phyloP scores from a whole-genome alignment of 441 rosid genomes.

The Pelargonium citronellum region DNA sequence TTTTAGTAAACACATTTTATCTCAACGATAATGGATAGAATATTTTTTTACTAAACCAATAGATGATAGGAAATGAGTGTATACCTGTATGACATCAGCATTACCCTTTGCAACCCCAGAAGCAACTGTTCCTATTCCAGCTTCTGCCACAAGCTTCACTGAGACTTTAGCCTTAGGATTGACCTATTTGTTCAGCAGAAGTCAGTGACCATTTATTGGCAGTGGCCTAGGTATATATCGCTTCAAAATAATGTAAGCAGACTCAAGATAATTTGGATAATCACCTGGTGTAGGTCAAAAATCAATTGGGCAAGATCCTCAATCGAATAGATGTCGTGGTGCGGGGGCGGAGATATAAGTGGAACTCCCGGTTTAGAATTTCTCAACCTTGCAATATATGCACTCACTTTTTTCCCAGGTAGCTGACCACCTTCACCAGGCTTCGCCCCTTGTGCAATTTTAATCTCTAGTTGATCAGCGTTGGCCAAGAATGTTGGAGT shows the following conservation, averaged over 20 bases:
- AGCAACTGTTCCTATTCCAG: slow-evolving; percentile 98
- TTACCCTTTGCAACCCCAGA: slow-evolving; percentile 99
- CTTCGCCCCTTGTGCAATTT: slow-evolving; percentile 99
- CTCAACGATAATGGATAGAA: neutral
- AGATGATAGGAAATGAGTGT: slow-evolving; percentile 12
- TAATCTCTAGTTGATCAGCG: slow-evolving; percentile 92
- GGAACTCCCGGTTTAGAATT: slow-evolving; percentile 99
- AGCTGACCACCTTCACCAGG: slow-evolving; percentile 99
- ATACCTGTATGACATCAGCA: slow-evolving; percentile 94
- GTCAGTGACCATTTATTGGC: slow-evolving; percentile 10
- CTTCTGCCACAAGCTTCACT: slow-evolving; percentile 98
- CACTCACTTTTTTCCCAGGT: slow-evolving; percentile 99
- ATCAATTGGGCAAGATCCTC: slow-evolving; percentile 99
- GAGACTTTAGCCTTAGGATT: slow-evolving; percentile 97
- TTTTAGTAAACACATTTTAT: too few species aligned
- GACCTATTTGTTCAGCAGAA: slow-evolving; percentile 46
- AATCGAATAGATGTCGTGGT: slow-evolving; percentile 93
- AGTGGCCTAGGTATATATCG: slow-evolving; percentile 5
- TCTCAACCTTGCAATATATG: slow-evolving; percentile 90
- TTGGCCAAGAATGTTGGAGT: slow-evolving; percentile 96
- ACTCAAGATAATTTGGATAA: slow-evolving; percentile 23
- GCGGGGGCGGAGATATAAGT: slow-evolving; percentile 97
- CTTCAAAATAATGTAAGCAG: slow-evolving; percentile 3
- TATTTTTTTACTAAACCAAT: slow-evolving; percentile 14
- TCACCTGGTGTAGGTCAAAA: slow-evolving; percentile 95